Evolutionary conservation across 768 basidiomycete genomes (phyloP).

Genomic region (Phylloporus arenicola): DNA sequence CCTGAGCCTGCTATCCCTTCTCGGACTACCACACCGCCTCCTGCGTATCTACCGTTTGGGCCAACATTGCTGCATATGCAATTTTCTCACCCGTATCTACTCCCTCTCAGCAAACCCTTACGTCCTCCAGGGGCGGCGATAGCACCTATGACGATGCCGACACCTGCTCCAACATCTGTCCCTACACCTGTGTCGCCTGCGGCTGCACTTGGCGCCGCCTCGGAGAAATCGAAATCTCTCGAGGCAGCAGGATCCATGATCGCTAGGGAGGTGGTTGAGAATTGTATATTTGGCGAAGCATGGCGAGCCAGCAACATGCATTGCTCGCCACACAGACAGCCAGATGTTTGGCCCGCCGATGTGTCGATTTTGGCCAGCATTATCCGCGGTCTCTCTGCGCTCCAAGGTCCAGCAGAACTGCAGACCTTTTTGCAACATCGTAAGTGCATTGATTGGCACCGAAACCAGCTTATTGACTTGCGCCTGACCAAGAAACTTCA

Average conservation of each 20-base stretch:
- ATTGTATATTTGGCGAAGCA: constrained; percentile 59
- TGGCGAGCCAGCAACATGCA: constrained; percentile 46
- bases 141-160: constrained; percentile 39
- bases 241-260: constrained; percentile 62
- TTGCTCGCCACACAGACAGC: constrained; percentile 9
- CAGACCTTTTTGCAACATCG: constrained; percentile 39
- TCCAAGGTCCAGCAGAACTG: constrained; percentile 41
- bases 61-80: constrained; percentile 61
- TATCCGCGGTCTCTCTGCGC: constrained; percentile 27
- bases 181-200: constrained; percentile 86
- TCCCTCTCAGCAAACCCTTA: constrained; percentile 57
- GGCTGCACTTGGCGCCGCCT: constrained; percentile 55
- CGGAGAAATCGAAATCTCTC: constrained; percentile 61
- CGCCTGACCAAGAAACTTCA: neutral
- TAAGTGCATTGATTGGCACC: constrained; percentile 13
- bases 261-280: constrained; percentile 69
- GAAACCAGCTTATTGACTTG: neutral
- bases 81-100: constrained; percentile 58
- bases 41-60: constrained; percentile 65
- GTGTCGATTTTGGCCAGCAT: constrained; percentile 41
- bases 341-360: constrained; percentile 57
- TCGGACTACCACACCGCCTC: constrained; percentile 65
- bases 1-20: constrained; percentile 30
- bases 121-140: constrained; percentile 53
- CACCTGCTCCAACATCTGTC: constrained; percentile 45